Percentiles rank a stretch among this genome's conserved stretches.
These are phyloP conservation scores for Westerdykella sp. DNA, from an alignment of 2,329 filamentous ascomycete species.

Conservation along the genomic window DNA sequence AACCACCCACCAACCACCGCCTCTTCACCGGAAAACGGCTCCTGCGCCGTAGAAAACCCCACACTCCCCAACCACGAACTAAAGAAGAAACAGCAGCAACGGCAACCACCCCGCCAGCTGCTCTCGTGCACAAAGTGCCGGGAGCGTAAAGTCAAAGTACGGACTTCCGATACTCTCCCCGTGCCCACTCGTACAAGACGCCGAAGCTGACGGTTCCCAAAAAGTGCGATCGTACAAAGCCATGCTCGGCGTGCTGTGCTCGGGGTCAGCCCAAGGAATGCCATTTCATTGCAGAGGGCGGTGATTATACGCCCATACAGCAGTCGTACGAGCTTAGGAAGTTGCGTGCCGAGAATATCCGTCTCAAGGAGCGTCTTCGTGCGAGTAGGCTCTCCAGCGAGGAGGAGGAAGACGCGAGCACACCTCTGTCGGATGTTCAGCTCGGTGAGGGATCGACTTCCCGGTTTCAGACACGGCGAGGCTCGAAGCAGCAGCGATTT, in stretches of 20 bases:
- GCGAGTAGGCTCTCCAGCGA: conserved; percentile 30
- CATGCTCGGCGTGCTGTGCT: conserved; percentile 46
- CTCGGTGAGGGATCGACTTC: conserved; percentile 13
- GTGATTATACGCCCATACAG: conserved; percentile 43
- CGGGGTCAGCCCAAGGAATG: conserved; percentile 44
- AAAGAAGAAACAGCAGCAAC: conserved; percentile 35
- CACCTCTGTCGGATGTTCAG: conserved; percentile 16
- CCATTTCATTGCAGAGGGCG: conserved; percentile 43
- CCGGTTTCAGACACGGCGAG: conserved; percentile 19
- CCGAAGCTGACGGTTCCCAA: conserved; percentile 2
- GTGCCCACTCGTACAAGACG: neutral
- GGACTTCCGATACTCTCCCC: conserved; percentile 1
- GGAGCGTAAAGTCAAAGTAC: conserved; percentile 45
- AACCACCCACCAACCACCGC: conserved; percentile 10
- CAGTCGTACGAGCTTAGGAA: conserved; percentile 45
- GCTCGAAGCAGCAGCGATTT: conserved; percentile 33
- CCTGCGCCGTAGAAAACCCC: conserved; percentile 8
- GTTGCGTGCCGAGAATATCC: conserved; percentile 42
- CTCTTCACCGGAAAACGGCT: conserved; percentile 12
- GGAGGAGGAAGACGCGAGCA: conserved; percentile 34
- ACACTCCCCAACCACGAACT: conserved; percentile 6
- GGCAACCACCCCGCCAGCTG: conserved; percentile 40
- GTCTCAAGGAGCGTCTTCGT: conserved; percentile 40
- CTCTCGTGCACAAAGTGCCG: conserved; percentile 46
- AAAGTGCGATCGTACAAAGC: conserved; percentile 46